phyloP scores from a whole-genome alignment of 306 rosid species.

The Parietaria judaica region DNA sequence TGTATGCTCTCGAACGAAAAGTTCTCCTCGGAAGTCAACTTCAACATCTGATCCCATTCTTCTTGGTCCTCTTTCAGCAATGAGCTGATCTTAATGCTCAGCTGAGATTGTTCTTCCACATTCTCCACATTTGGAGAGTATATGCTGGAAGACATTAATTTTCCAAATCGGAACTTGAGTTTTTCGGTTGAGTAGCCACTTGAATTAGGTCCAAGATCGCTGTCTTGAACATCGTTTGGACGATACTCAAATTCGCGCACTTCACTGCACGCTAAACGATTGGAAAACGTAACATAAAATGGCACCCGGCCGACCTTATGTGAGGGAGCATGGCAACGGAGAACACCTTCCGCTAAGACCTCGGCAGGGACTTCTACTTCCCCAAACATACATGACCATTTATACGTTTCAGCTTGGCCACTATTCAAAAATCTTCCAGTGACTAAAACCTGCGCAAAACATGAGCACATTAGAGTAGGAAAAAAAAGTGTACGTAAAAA shows the following conservation, averaged over 20 bases:
- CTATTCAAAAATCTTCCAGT: constrained; percentile 60
- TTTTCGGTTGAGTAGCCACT: constrained; percentile 25
- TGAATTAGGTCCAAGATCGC: constrained; percentile 22
- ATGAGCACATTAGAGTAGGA: constrained; percentile 8
- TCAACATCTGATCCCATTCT: constrained; percentile 55
- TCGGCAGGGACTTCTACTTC: constrained; percentile 80
- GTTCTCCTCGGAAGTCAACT: constrained; percentile 34
- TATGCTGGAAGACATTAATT: constrained; percentile 32
- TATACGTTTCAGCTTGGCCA: constrained; percentile 38
- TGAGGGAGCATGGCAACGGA: constrained; percentile 65
- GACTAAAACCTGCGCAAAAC: constrained; percentile 50
- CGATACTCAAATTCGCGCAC: constrained; percentile 76
- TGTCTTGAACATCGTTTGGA: constrained; percentile 27
- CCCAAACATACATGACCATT: constrained; percentile 93
- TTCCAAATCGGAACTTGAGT: constrained; percentile 39
- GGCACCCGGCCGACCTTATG: constrained; percentile 76
- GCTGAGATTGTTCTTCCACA: constrained; percentile 32
- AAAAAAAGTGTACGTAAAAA: not conserved
- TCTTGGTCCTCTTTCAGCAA: constrained; percentile 45
- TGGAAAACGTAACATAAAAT: constrained; percentile 80
- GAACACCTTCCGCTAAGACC: constrained; percentile 54
- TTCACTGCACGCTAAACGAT: constrained; percentile 88
- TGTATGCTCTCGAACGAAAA: constrained; percentile 47
- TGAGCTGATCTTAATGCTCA: constrained; percentile 45
- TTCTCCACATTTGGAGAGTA: constrained; percentile 25